A percentile compares a stretch with the other conserved stretches of the same genome.
phyloP scores from a whole-genome alignment of 2,329 filamentous ascomycete species.

The Scedosporium apiospermum region DNA sequence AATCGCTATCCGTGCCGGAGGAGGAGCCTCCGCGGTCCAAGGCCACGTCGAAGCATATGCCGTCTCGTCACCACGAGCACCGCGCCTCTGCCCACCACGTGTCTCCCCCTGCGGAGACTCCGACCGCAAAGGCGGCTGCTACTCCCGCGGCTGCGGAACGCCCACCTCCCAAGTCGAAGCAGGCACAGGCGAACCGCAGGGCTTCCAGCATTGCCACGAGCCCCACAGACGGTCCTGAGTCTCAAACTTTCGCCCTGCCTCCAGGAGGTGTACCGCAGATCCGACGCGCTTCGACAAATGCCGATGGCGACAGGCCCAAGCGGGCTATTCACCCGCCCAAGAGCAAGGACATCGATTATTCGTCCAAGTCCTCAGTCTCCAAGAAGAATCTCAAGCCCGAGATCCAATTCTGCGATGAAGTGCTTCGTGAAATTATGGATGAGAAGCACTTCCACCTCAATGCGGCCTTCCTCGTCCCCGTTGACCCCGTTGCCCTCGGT shows the following conservation, averaged over 20 bases:
- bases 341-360: slow-evolving; percentile 83
- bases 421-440: slow-evolving; percentile 69
- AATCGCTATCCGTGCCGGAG: slow-evolving; percentile 32
- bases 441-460: slow-evolving; percentile 59
- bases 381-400: slow-evolving; percentile 88
- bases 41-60: slow-evolving; percentile 34
- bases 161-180: slow-evolving; percentile 16
- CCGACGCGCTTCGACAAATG: slow-evolving; percentile 72
- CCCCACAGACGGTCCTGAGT: slow-evolving; percentile 37
- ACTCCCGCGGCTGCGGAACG: slow-evolving; percentile 21
- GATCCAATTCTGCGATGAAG: slow-evolving; percentile 79
- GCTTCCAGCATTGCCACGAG: slow-evolving; percentile 20
- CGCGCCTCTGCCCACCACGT: slow-evolving; percentile 21
- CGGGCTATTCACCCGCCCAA: slow-evolving; percentile 89
- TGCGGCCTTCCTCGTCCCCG: slow-evolving; percentile 68
- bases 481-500: slow-evolving; percentile 87
- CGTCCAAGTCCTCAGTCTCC: slow-evolving; percentile 65
- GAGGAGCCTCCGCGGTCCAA: slow-evolving; percentile 51
- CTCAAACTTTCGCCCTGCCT: slow-evolving; percentile 58
- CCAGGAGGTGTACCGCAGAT: slow-evolving; percentile 73
- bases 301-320: slow-evolving; percentile 74
- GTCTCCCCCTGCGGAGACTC: slow-evolving; percentile 4
- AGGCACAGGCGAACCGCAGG: slow-evolving; percentile 14
- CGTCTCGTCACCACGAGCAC: slow-evolving; percentile 35
- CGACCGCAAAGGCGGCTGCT: not conserved